Evolutionary conservation across 176 grass and related monocot genomes (phyloP), one percentile per base, ranked within the genome.

Genomic region (Puccinellia tenuiflora): DNA sequence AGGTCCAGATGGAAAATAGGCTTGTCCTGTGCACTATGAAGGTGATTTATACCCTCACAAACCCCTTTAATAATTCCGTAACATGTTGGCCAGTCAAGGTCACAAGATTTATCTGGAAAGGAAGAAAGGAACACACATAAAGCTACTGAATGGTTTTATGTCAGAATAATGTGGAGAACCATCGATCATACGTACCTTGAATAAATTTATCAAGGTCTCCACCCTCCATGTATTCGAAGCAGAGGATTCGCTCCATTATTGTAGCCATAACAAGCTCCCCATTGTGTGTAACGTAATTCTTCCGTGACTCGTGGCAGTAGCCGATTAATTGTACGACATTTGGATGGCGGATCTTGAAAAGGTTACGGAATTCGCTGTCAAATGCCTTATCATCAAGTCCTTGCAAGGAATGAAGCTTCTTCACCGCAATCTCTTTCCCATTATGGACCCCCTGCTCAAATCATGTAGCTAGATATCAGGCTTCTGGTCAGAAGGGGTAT

Each of bases 281-380:
- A 0, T 64, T 0, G 60, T 33, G 0, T 0, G 12, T 1, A 1
- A 3, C 1, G 6, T 64, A 33, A 16, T 33, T 4, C 0, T 3
- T 0, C 26, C 22, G 54, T 12, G 4, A 2, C 14, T 60, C 56
- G 30, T 65, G 1, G 16, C 61, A 34, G 30, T 34, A 65, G 30
- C 30, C 16, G 5, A 20, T 20, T 33, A 35, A 10, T 0, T 18
- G 16, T 4, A 65, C 16, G 18, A 65, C 7, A 20, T 65, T 34
- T 65, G 3, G 33, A 33, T 65, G 62, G 9, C 8, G 8, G 62
- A 65, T 30, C 7, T 20, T 35, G 7, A 31, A 0, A 35, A 5
- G 62, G 62, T 34, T 0, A 34, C 3, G 0, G 29, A 4, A 20
- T 20, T 20, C 7, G 35, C 0, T 35, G 16, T 10, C 6, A 20